A percentile compares a stretch with the other conserved stretches of the same genome.
phyloP scores from a whole-genome alignment of 441 rosid genomes.

The Croton laevigatus region DNA sequence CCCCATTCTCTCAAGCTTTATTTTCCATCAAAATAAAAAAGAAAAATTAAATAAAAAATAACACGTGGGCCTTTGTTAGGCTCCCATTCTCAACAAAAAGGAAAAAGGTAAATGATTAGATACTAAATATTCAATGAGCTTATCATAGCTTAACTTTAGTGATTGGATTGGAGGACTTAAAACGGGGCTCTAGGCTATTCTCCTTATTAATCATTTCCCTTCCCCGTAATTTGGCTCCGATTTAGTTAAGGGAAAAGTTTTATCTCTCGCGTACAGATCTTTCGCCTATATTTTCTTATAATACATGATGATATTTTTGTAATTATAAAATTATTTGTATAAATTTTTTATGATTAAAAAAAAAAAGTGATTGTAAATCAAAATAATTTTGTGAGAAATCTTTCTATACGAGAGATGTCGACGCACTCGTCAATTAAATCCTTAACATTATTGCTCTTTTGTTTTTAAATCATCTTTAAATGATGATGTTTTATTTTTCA shows the following conservation, averaged over 20 bases:
- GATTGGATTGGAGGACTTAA: constrained; percentile 6
- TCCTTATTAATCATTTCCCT: not conserved
- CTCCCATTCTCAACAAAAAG: constrained; percentile 30
- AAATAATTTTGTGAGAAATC: no score
- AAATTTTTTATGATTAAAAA: no score
- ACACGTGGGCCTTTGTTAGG: constrained; percentile 20
- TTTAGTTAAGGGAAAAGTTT: no score
- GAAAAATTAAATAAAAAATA: constrained; percentile 3
- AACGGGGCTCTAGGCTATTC: constrained; percentile 29
- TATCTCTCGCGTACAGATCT: no score
- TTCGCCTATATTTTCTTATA: no score
- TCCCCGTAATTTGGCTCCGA: constrained; percentile 9
- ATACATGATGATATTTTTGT: no score
- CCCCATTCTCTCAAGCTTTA: constrained; percentile 22
- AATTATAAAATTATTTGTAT: no score
- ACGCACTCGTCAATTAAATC: no score
- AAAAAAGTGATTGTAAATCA: no score
- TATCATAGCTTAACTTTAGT: constrained; percentile 29
- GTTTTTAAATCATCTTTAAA: constrained; percentile 19
- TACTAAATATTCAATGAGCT: constrained; percentile 42
- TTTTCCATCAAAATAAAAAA: constrained; percentile 14
- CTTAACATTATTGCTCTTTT: not conserved
- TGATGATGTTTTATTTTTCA: constrained; percentile 1
- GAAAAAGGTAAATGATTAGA: constrained; percentile 31
- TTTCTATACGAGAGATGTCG: no score